Evolutionary conservation across 257 asterid genomes (phyloP).

Genomic region (Solanum gandarillasii): DNA sequence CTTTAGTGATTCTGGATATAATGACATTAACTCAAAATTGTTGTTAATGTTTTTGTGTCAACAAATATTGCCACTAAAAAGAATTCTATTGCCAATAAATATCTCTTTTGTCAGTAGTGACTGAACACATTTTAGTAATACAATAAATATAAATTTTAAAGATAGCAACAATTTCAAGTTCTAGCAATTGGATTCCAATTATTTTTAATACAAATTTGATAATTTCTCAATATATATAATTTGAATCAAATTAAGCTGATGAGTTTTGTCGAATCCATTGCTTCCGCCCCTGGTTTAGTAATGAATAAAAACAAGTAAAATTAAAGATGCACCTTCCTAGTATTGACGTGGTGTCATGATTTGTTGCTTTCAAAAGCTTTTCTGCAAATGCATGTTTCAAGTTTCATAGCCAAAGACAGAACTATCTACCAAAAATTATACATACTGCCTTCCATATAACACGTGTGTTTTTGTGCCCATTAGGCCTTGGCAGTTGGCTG

Average conservation of each 20-base stretch:
- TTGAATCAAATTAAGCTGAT: not conserved
- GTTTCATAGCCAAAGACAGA: not conserved
- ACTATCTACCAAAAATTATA: not conserved
- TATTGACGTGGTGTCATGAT: not conserved
- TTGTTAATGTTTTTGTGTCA: not conserved
- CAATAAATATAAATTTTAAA: no score
- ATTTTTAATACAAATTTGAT: not conserved
- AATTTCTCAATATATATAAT: not conserved
- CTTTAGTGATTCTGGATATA: not conserved
- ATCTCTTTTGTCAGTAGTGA: no score
- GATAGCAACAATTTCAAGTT: not conserved
- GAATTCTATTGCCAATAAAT: not conserved
- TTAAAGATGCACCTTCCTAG: not conserved
- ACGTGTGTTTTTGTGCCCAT: not conserved
- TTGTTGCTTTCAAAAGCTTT: not conserved
- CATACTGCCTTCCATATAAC: no score
- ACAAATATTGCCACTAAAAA: not conserved
- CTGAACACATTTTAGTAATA: not conserved
- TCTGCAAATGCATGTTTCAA: not conserved
- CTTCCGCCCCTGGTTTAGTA: no score
- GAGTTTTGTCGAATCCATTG: not conserved
- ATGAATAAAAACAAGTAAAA: not conserved
- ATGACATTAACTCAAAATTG: not conserved
- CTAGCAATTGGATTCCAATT: not conserved
- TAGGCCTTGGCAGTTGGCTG: not conserved